Base-by-base conservation (phyloP, 345 rosid species). In the Turnera subulata region DNA sequence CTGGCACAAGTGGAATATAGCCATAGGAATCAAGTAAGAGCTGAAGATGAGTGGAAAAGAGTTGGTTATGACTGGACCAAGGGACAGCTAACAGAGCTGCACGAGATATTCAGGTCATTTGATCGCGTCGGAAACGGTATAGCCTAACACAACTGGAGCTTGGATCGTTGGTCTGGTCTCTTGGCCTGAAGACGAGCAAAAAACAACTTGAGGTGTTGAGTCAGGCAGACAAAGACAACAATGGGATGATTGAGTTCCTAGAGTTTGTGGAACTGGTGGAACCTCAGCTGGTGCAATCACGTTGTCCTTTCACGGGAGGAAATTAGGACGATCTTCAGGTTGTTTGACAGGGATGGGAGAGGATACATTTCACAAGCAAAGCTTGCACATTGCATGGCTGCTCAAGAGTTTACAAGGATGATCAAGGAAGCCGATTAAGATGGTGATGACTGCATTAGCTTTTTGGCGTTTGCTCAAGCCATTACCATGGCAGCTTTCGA, bases 351-450 rank as follows among this genome's bases (percentile, higher is more conserved):
- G 21, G 95, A 90, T 12, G 90, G 90, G 0, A 83, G 86, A 24
- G 97, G 97, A 16, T 86, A 69, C 46, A 83, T 90, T 40, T 86
- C 95, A 0, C 90, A 90, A 0, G 92, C 84, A 0, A 95, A 90
- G 65, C 68, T 90, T 69, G 92, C 95, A 4, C 92, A 86, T 61
- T 84, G 92, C 0, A 90, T 86, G 97, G 95, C 92, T 0, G 88
- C 72, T 0, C 86, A 80, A 46, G 95, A 90, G 67, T 56, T 90
- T 58, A 77, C 85, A 0, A 95, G 86, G 54, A 90, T 90, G 97
- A 90, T 90, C 49, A 84, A 58, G 72, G 97, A 90, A 66, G 97
- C 97, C 0, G 97, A 90, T 60, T 72, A 80, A 5, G 97, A 90
- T 18, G 97, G 95, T 0, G 95, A 90, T 14, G 97, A 95, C 1